Percentiles rank a stretch among this genome's conserved stretches.
These are phyloP conservation scores for Coemansia sp. DNA, from an alignment of 192 early-diverging fungal genomes.

Conservation along the genomic window DNA sequence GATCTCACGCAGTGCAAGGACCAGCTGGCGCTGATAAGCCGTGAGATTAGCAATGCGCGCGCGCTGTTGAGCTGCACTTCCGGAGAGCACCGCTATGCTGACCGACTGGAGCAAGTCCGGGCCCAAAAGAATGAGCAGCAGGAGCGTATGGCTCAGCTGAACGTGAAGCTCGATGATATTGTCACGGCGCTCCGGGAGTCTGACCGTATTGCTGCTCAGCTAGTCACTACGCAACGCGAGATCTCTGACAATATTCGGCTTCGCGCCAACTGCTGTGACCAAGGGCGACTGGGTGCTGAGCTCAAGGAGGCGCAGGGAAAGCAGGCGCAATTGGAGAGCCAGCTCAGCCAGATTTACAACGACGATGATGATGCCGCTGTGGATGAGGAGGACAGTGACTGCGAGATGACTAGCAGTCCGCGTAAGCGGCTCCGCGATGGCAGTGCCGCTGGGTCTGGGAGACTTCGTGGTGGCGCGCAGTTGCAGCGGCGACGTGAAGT, in stretches of 20 bases:
- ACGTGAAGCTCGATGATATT: constrained; percentile 43
- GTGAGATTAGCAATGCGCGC: constrained; percentile 37
- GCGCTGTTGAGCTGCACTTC: constrained; percentile 24
- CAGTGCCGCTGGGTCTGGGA: constrained; percentile 12
- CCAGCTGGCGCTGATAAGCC: constrained; percentile 34
- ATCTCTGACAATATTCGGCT: constrained; percentile 42
- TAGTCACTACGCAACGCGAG: constrained; percentile 46
- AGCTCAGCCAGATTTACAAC: constrained; percentile 38
- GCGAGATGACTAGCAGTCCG: constrained; percentile 3
- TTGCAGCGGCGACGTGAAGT: constrained; percentile 41
- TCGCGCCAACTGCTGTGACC: constrained; percentile 34
- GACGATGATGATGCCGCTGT: constrained; percentile 10
- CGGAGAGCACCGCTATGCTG: constrained; percentile 22
- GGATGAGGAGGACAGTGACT: constrained; percentile 19
- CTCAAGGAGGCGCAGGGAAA: constrained; percentile 29
- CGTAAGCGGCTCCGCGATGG: constrained; percentile 32
- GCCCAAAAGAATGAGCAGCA: constrained; percentile 49
- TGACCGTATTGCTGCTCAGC: constrained; percentile 42
- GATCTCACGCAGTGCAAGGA: constrained; percentile 35
- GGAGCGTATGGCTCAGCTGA: constrained; percentile 29
- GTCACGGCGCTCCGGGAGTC: constrained; percentile 56
- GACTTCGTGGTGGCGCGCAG: constrained; percentile 27
- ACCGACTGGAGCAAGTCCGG: constrained; percentile 33
- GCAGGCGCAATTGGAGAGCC: constrained; percentile 33
- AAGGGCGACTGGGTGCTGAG: constrained; percentile 46